phyloP scores from a whole-genome alignment of 2,329 filamentous ascomycete genomes.

The Colletotrichum navitas region DNA sequence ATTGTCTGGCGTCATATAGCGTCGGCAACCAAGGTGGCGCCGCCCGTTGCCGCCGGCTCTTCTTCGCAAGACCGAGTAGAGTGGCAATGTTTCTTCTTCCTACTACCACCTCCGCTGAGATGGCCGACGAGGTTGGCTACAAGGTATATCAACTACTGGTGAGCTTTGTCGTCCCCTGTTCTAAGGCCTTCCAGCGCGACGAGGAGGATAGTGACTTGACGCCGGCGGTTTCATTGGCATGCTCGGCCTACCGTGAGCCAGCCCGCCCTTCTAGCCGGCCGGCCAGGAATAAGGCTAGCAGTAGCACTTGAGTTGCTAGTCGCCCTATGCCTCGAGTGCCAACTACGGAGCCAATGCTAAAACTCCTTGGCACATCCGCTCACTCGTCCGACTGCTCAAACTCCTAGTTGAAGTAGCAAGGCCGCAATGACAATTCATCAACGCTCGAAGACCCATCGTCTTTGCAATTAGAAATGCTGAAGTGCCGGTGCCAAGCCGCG shows the following conservation, averaged over 20 bases:
- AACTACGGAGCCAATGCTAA: conserved; percentile 11
- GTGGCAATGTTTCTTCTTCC: background rate
- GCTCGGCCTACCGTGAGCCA: conserved; percentile 16
- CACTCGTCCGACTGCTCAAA: conserved; percentile 5
- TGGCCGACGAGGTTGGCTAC: background rate
- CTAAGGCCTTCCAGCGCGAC: conserved; percentile 2
- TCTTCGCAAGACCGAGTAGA: background rate
- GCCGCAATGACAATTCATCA: conserved; percentile 24
- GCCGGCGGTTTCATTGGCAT: conserved; percentile 28
- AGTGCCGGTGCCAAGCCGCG: conserved; percentile 9
- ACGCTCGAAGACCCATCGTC: conserved; percentile 13
- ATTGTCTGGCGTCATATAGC: background rate
- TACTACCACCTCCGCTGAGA: background rate
- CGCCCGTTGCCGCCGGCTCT: background rate
- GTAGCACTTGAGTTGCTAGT: background rate
- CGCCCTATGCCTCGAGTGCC: conserved; percentile 2
- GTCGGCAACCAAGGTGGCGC: background rate
- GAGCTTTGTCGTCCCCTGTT: background rate
- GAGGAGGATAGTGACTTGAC: conserved; percentile 5
- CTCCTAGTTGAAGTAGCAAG: conserved; percentile 3
- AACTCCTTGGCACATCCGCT: conserved; percentile 7
- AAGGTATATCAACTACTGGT: conserved; percentile 3
- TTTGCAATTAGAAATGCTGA: conserved; percentile 12
- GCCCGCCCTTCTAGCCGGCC: conserved; percentile 17
- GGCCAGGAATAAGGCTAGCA: conserved; percentile 20